Base-by-base conservation (phyloP, 192 early-diverging fungal species). In the Backusella macrospora region DNA sequence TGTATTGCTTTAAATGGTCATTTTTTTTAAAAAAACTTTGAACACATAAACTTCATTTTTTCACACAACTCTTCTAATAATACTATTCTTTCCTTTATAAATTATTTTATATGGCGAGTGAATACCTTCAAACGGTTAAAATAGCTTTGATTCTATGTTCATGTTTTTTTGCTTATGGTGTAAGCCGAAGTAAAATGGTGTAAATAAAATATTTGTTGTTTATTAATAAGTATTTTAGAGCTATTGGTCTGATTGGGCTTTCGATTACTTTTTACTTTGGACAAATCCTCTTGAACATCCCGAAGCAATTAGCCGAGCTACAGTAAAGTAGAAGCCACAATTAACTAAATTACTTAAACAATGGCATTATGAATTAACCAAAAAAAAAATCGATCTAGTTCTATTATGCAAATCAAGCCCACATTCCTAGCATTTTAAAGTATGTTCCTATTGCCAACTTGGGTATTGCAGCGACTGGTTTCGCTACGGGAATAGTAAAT, bases 181-280 rank as follows among this genome's bases (percentile, higher is more conserved):
- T 76, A 76, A 16, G 73, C 21, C 7, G 23, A 64, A 64, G 37
- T 5, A 37, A 15, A 38, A 38, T 34, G 1, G 37, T 47, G 14
- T 34, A 69, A 16, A 47, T 29, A 14, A 37, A 16, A 3, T 3
- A 12, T 45, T 29, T 43, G 3, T 46, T 47, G 15, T 34, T 14
- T 69, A 9, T 29, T 8, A 37, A 47, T 14, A 23, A 49, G 1
- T 29, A 29, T 3, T 43, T 37, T 71, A 71, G 70, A 71, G 38
- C 14, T 70, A 70, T 43, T 77, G 76, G 76, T 63, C 76, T 42
- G 76, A 77, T 39, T 77, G 76, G 76, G 71, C 70, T 0, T 77
- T 77, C 21, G 76, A 77, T 21, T 77, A 77, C 26, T 77, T 68
- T 43, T 46, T 77, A 18, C 55, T 77, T 23, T 77, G 76, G 76